A percentile compares a stretch with the other conserved stretches of the same genome.
Conservation (phyloP, 129 eudicot genomes). For the Flaveria ramosissima region DNA sequence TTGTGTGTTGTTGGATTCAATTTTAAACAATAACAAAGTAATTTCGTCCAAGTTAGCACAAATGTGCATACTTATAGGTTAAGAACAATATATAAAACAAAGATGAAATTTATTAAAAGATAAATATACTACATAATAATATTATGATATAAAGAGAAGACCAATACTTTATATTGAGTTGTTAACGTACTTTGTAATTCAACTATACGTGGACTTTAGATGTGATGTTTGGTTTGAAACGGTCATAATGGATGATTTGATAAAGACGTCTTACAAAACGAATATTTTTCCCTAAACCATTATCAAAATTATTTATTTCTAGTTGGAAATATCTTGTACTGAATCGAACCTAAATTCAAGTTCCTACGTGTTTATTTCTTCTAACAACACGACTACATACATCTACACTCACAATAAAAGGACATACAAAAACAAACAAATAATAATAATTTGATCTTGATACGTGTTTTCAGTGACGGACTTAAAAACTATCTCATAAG, state of each 20-base stretch:
- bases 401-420: too few relatives aligned
- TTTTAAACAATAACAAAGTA: too few relatives aligned
- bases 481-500: too few relatives aligned
- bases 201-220: constrained; percentile 20
- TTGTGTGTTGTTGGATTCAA: too few relatives aligned
- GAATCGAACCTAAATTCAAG: too few relatives aligned
- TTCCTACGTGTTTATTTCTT: too few relatives aligned
- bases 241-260: constrained; percentile 20
- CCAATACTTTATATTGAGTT: neutral
- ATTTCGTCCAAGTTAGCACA: neutral
- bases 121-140: neutral
- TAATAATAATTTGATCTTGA: too few relatives aligned
- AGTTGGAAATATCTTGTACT: too few relatives aligned
- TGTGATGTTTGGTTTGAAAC: constrained; percentile 19
- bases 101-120: neutral
- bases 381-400: too few relatives aligned
- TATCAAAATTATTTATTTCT: neutral
- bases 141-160: neutral
- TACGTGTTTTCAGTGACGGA: too few relatives aligned
- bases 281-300: neutral
- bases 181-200: constrained; percentile 23
- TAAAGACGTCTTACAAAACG: neutral
- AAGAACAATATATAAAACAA: neutral
- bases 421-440: too few relatives aligned
- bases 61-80: neutral